A percentile compares a stretch with the other conserved stretches of the same genome.
Evolutionary conservation across 2,329 filamentous ascomycete species (phyloP).

Genomic region (Teratosphaeria gauchensis): DNA sequence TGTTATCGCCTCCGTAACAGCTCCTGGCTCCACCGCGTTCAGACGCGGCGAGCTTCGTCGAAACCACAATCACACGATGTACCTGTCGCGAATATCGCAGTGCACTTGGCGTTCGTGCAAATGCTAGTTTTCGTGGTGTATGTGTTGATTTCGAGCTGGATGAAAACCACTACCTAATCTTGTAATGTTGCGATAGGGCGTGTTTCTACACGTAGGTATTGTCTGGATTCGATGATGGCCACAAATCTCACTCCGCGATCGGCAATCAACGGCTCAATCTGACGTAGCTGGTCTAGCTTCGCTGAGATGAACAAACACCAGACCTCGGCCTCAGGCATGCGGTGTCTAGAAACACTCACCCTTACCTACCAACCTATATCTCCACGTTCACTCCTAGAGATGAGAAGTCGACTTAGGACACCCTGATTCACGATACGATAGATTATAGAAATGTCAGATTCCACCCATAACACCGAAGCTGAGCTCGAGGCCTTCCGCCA

Average conservation of each 20-base stretch:
- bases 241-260: neutral
- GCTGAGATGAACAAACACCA: neutral
- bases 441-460: neutral
- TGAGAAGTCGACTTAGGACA: neutral
- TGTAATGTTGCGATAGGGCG: neutral
- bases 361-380: neutral
- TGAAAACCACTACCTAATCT: no score
- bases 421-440: neutral
- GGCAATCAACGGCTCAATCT: neutral
- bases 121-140: neutral
- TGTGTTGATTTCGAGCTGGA: neutral
- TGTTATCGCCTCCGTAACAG: neutral
- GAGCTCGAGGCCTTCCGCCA: constrained; percentile 80
- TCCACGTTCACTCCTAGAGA: no score
- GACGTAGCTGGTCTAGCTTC: neutral
- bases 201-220: neutral
- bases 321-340: neutral
- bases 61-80: neutral
- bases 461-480: constrained; percentile 23
- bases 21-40: neutral
- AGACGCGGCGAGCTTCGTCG: neutral
- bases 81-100: neutral
- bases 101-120: neutral
- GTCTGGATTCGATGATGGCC: neutral
- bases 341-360: neutral